Base-by-base conservation (phyloP, 805 yeast species). In the Candida pseudofarinosa region DNA sequence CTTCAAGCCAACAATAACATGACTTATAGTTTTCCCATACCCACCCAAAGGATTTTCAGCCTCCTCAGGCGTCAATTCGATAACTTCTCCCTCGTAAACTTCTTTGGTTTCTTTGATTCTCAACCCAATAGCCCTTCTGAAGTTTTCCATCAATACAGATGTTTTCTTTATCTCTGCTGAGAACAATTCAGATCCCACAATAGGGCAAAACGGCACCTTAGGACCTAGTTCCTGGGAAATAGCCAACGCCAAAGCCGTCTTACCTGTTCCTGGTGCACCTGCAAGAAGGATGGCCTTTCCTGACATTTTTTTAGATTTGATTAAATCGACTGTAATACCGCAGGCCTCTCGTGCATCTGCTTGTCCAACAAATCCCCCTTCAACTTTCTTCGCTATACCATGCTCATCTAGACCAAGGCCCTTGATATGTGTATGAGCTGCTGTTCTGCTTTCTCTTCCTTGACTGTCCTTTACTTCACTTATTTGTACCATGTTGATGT, bases 261-360 rank as follows among this genome's bases (percentile, higher is more conserved):
- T 93, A 60, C 99, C 99, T 4, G 98, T 91, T 0, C 98, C 97
- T 7, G 99, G 98, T 4, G 96, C 95, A 40, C 99, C 99, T 0
- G 99, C 98, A 42, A 93, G 74, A 46, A 93, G 67, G 40, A 93
- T 81, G n/a, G 97, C 98, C 58, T 91, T 86, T 20, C 99, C 99
- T 40, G 95, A 85, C 83, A 93, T 85, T 64, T 83, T 88, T 56
- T 88, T 88, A 26, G 87, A 83, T 66, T 89, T 90, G 69, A 93
- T 88, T 67, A 93, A 74, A 65, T 93, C 97, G 33, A 91, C 95
- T 49, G 93, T 79, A 42, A 93, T 84, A 50, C 99, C 99, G 59
- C 96, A 89, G 0, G 97, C 98, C 67, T 83, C 90, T 63, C 93
- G 73, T 15, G 93, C 93, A 43, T 71, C 74, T 26, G 69, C 63